Conservation (phyloP, 345 rosid genomes). For the Camelina neglecta region DNA sequence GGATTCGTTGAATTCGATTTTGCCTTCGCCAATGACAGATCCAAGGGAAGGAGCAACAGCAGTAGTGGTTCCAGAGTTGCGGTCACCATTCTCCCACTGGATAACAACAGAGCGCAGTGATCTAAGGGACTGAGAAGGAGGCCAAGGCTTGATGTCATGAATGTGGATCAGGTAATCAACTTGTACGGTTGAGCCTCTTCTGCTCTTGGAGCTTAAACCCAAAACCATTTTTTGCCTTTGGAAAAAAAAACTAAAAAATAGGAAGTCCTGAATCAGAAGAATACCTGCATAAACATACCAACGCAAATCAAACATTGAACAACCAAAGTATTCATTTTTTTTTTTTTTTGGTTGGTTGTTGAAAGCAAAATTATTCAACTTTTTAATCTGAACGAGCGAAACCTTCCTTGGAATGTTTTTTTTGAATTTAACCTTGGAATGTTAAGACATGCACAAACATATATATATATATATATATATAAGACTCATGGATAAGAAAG, state of each 20-base stretch:
- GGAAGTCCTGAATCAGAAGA: background rate
- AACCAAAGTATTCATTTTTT: background rate
- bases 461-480: too few species aligned
- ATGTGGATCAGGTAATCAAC: constrained; percentile 69
- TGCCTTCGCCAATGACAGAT: constrained; percentile 77
- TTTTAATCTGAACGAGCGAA: background rate
- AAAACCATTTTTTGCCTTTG: constrained; percentile 59
- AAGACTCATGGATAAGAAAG: constrained; percentile 14
- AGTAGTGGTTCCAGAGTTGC: constrained; percentile 69
- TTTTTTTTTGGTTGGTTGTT: too few species aligned
- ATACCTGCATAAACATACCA: constrained; percentile 4
- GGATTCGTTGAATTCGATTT: constrained; percentile 79
- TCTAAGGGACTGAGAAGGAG: constrained; percentile 89
- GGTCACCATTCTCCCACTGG: constrained; percentile 91
- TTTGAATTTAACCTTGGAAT: background rate
- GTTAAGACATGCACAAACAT: constrained; percentile 14
- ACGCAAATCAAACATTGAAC: constrained; percentile 1
- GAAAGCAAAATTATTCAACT: background rate
- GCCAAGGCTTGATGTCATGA: constrained; percentile 95
- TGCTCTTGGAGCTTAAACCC: constrained; percentile 65
- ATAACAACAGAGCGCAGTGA: constrained; percentile 82
- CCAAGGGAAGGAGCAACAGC: constrained; percentile 74
- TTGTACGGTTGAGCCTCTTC: constrained; percentile 58
- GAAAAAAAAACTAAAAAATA: background rate
- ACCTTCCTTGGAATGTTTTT: background rate